Base-by-base conservation (phyloP, 805 yeast genomes). In the Candida nanaspora region DNA sequence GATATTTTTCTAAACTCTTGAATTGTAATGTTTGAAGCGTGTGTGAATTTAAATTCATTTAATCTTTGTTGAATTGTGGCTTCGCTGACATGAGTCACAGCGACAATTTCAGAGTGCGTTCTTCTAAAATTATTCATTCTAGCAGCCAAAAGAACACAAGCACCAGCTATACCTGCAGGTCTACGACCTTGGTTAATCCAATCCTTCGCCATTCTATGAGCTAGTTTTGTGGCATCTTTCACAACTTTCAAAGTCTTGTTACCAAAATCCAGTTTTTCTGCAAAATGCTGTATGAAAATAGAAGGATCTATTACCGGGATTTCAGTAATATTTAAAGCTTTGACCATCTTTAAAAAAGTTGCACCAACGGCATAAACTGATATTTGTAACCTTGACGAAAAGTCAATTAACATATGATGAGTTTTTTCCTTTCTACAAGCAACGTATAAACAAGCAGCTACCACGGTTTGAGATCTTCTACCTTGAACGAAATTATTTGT, bases 81-180 rank as follows among this genome's bases (percentile, higher is more conserved):
- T 52, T 87, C 95, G 6, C 96, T 96, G 21, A 93, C 89, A 58
- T 87, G 95, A 1, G 98, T 91, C 7, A 93, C 93, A 0, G 94
- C 91, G 15, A 91, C 97, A 40, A 93, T 82, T 58, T 94, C 98
- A 1, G 89, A 76, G 59, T 91, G 96, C 2, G 95, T 82, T 55
- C 98, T 72, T 55, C 96, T 74, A 57, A 85, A 81, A 56, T 89
- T 89, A 63, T 93, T 93, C 98, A 93, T 94, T 62, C 98, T 74
- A 2, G 97, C 93, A 0, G 99, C 98, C 38, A 93, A 65, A 35
- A 94, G 59, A 2, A 93, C 69, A 62, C 97, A 88, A 0, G 98
- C 98, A 19, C 98, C 99, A 0, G 98, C 98, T 40, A 93, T 78
- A 53, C 99, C 98, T 0, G 98, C 98, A 0, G 99, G 98, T 46